Base-by-base conservation (phyloP, 2,329 filamentous ascomycete genomes). In the Tolypocladium tropicale region DNA sequence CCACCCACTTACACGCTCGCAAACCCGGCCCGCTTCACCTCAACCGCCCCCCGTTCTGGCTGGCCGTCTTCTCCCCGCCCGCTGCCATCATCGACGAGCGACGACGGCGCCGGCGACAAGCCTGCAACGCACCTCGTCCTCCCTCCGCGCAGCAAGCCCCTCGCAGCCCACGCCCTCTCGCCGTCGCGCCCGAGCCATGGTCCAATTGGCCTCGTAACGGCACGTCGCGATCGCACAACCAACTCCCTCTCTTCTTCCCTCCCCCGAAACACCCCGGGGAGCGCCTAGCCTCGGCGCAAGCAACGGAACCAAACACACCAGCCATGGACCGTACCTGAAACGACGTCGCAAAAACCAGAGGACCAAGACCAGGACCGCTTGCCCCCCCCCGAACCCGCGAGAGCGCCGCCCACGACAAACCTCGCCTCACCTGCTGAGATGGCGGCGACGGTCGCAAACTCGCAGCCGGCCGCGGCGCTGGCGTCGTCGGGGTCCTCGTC, bases 401-500 rank as follows among this genome's bases (percentile, higher is more conserved):
- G 11, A 43, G 41, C 10, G 10, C 25, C 25, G 25, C 46, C 25
- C 16, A 28, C 46, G 43, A 18, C 43, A 18, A 6, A n/a, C n/a
- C n/a, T n/a, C n/a, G n/a, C n/a, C n/a, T n/a, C n/a, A n/a, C 36
- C 33, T 18, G 7, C 25, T 23, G 16, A 53, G 32, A 69, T 69
- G 66, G 66, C 67, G 36, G 67, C 66, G 55, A 69, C 66, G 21
- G 67, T 69, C 57, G 67, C 65, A 50, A 66, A 67, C 36, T 65
- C 65, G 55, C 68, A 69, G 57, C 59, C 65, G 46, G 59, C 57
- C 50, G 56, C 53, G 48, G 59, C 61, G 30, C 57, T 41, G 56
- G 58, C 59, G 53, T 52, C 61, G 37, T 54, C 59, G 41, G 46
- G 58, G 23, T 48, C 58, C 11, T 53, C 58, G 49, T 46, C 55